Evolutionary conservation across 164 flowering plant species (phyloP), one percentile per base, ranked within the genome.

Genomic region (Euptelea pleiosperma): DNA sequence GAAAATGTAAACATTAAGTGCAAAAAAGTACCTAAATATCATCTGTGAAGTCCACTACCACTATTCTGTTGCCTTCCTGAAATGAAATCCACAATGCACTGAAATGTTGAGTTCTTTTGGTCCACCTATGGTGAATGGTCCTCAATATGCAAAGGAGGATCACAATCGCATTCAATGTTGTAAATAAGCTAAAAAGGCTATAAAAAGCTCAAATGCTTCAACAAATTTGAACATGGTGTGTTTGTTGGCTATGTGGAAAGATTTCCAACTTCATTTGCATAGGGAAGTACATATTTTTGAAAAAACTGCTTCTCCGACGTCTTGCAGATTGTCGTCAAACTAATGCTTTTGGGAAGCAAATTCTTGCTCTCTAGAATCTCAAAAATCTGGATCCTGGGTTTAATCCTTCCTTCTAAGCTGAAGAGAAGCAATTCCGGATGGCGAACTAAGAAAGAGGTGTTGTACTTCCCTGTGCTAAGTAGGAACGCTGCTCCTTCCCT

Each of bases 201-300:
- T n/a, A 0, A 16, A 45, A 7, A 45, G 26, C 21, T 19, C 49
- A 45, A 45, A 45, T 45, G 49, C 26, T 45, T 8, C 49, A 8
- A n/a, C n/a, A n/a, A n/a, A n/a, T n/a, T n/a, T n/a, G n/a, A n/a
- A n/a, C n/a, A n/a, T n/a, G n/a, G n/a, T n/a, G n/a, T n/a, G n/a
- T n/a, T n/a, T n/a, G n/a, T n/a, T n/a, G n/a, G n/a, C 26, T 45
- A 22, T 21, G 0, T 22, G 49, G 28, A 33, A 31, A 30, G 15
- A 12, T 51, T n/a, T 25, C 39, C 55, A 51, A 51, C 55, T 16
- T 30, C 39, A 9, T 18, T 8, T 7, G 6, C 36, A 51, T 30
- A 33, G 8, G 55, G 55, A 51, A 51, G 55, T 30, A 51, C 55
- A 51, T 33, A 33, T 51, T 9, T 51, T 37, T 50, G 7, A 4